Conservation (phyloP, 2,329 filamentous ascomycete species). For the Fusarium siculi region DNA sequence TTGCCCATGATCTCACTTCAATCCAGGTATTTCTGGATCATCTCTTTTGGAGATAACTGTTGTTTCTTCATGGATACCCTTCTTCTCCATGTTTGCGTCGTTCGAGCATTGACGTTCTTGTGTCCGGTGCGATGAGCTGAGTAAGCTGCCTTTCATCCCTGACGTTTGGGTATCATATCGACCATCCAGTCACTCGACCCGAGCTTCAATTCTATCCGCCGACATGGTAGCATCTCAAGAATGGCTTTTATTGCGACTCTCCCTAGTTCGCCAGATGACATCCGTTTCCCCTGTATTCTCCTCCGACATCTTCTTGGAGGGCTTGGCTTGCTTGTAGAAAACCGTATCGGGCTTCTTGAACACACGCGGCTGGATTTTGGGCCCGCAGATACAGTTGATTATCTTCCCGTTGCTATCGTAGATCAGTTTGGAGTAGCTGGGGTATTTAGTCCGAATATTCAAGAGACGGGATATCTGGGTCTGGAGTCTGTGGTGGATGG, state of each 20-base stretch:
- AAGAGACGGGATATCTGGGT: background rate
- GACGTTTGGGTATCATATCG: background rate
- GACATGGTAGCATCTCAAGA: background rate
- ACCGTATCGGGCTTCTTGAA: background rate
- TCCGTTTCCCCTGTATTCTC: background rate
- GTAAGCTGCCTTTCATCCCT: background rate
- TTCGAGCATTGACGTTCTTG: too few relatives aligned
- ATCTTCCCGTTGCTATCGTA: background rate
- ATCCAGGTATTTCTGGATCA: too few relatives aligned
- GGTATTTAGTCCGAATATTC: background rate
- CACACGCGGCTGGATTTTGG: background rate
- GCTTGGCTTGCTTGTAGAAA: background rate
- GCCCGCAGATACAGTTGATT: background rate
- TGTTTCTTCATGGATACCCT: background rate
- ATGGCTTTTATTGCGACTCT: background rate
- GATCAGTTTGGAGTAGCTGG: background rate
- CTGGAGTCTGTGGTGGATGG: background rate
- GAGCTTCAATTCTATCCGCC: too few relatives aligned
- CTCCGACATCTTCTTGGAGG: background rate
- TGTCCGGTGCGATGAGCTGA: background rate
- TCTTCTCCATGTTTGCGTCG: fast-evolving
- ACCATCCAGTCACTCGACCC: too few relatives aligned
- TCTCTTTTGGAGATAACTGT: too few relatives aligned
- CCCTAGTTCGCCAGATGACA: background rate
- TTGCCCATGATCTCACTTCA: fast-evolving